Percentiles rank a stretch among this genome's conserved stretches.
Evolutionary conservation across 345 rosid species (phyloP).

Genomic region (Chamaenerion angustifolium): DNA sequence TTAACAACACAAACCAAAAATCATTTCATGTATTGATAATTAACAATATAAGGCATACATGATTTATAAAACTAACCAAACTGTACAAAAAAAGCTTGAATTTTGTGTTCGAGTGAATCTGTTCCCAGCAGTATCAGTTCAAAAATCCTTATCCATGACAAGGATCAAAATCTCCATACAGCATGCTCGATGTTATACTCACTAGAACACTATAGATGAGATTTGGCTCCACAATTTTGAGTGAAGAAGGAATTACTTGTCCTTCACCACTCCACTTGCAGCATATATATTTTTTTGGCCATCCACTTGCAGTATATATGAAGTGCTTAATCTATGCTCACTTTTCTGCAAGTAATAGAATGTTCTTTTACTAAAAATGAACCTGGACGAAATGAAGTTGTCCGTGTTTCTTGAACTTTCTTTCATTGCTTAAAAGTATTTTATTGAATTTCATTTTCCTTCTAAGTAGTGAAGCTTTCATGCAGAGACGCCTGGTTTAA

Average conservation of each 20-base stretch:
- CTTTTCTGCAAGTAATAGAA: too few species aligned
- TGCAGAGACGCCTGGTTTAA: constrained; percentile 80
- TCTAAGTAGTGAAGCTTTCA: constrained; percentile 6
- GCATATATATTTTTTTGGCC: constrained; percentile 12
- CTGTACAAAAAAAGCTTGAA: constrained; percentile 59
- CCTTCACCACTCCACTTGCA: constrained; percentile 90
- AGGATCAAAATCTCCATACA: constrained; percentile 52
- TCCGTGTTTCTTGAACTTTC: too few species aligned
- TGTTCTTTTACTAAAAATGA: too few species aligned
- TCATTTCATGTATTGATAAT: neutral
- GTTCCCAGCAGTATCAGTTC: constrained; percentile 71
- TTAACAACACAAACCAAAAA: neutral
- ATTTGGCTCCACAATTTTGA: constrained; percentile 35
- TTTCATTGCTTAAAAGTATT: too few species aligned
- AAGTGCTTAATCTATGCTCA: too few species aligned
- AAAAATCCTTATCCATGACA: constrained; percentile 58
- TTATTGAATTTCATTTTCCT: too few species aligned
- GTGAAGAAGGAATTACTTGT: constrained; percentile 66
- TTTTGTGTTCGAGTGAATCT: constrained; percentile 42
- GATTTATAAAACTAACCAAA: constrained; percentile 41
- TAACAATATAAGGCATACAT: neutral
- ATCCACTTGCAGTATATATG: too few species aligned
- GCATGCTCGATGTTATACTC: constrained; percentile 32
- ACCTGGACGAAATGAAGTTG: too few species aligned
- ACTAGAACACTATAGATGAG: constrained; percentile 61